A percentile compares a stretch with the other conserved stretches of the same genome.
Conservation (phyloP, 352 stramenopile species). For the Sclerospora graminicola region DNA sequence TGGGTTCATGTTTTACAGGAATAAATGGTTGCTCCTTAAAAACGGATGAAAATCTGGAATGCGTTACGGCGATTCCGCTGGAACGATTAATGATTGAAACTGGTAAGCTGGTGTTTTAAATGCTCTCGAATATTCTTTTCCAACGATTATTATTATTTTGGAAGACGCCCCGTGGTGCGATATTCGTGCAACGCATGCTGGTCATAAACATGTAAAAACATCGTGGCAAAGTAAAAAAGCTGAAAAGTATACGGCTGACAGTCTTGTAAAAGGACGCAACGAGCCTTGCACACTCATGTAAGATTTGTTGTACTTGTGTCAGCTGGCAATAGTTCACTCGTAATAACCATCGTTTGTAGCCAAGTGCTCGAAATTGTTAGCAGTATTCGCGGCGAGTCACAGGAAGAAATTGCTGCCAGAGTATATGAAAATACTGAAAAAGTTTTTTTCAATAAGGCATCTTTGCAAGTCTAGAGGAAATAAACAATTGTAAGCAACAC, state of each 20-base stretch:
- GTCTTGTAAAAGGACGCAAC: constrained; percentile 91
- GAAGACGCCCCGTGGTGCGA: constrained; percentile 96
- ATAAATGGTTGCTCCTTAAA: constrained; percentile 97
- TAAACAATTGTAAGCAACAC: too few relatives aligned
- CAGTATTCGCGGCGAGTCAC: constrained; percentile 40
- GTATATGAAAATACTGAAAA: constrained; percentile 51
- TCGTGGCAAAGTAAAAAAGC: constrained; percentile 86
- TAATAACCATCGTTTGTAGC: constrained; percentile 24
- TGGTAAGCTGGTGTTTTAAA: constrained; percentile 20
- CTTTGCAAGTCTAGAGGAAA: too few relatives aligned
- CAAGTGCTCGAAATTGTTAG: constrained; percentile 82
- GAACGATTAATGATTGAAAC: constrained; percentile 93
- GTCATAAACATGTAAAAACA: constrained; percentile 83
- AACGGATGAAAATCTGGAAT: constrained; percentile 89
- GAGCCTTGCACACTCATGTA: constrained; percentile 94
- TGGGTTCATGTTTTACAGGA: constrained; percentile 14
- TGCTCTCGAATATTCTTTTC: background rate
- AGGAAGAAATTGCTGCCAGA: constrained; percentile 29
- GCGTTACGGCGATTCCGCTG: constrained; percentile 86
- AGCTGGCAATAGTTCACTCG: background rate
- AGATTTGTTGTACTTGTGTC: background rate
- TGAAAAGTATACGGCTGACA: constrained; percentile 85
- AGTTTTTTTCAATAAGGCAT: constrained; percentile 66
- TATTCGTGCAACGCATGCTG: constrained; percentile 90
- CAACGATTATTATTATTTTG: constrained; percentile 9